Base-by-base conservation (phyloP, 192 early-diverging fungal species). In the Backusella psychrophila region DNA sequence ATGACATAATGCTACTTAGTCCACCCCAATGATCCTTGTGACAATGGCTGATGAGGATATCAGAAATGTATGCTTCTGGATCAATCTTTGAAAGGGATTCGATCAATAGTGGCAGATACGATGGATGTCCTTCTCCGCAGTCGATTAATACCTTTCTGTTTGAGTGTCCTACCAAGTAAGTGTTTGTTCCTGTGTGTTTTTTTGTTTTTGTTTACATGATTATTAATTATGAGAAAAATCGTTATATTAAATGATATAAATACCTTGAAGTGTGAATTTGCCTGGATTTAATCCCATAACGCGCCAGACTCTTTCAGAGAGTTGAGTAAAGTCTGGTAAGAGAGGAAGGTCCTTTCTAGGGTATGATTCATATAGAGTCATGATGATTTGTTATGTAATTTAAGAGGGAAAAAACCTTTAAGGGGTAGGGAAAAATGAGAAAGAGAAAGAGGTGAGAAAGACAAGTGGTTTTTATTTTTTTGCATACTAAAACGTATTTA, bases 241-340 rank as follows among this genome's bases (percentile, higher is more conserved):
- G 46, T n/a, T 49, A 49, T 49, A 49, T n/a, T 49, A 49, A 63
- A 29, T 59, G 26, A 49, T 33, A 33, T 33, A 33, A 6, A 1
- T 79, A 85, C 91, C 94, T 79, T 96, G 91, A 5, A 96, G 84
- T 12, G 92, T 93, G 71, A 94, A 93, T 31, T 87, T 89, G n/a
- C 91, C 87, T 0, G 95, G 95, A 74, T 96, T 96, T 15, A 93
- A 82, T 6, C 93, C 95, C 21, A 94, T 82, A 8, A 96, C 84
- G 4, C 93, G 89, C 49, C 89, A 79, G 3, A 94, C 88, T 69
- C 85, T 80, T n/a, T 83, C 76, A 9, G 92, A 90, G 4, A 94
- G 72, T 33, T 80, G 80, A 42, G 87, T 78, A 56, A 93, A 85
- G 59, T 81, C 76, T 23, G 89, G 87, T 19, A 90, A 63, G 42